Percentiles rank a stretch among this genome's conserved stretches.
Evolutionary conservation across 495 filamentous ascomycete species (phyloP).

Genomic region (Oidiodendron maius): DNA sequence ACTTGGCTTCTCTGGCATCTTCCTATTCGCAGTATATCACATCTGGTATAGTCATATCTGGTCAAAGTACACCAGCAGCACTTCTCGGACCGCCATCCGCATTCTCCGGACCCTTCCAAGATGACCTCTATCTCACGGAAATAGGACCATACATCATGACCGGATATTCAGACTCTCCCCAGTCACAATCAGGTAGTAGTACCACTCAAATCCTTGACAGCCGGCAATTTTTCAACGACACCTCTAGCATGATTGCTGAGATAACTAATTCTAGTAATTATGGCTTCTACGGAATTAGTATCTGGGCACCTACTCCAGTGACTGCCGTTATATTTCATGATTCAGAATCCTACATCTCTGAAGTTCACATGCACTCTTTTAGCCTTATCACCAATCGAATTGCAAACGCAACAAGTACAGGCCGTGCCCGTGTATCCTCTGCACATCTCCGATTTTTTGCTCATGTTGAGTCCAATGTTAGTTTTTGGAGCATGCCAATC

Average conservation of each 20-base stretch:
- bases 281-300: neutral
- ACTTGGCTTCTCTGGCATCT: slow-evolving; percentile 5
- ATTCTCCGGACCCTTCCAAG: slow-evolving; percentile 10
- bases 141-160: too few species aligned
- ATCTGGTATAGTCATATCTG: too few species aligned
- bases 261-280: slow-evolving; percentile 10
- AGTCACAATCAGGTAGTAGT: too few species aligned
- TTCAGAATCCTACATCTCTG: neutral
- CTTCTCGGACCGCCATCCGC: slow-evolving; percentile 10
- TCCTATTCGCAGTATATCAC: neutral
- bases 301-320: slow-evolving; percentile 16
- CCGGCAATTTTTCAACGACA: slow-evolving; percentile 5
- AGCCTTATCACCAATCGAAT: slow-evolving; percentile 15
- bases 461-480: slow-evolving; percentile 1
- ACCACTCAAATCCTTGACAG: slow-evolving; percentile 6
- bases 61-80: neutral
- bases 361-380: slow-evolving; percentile 1
- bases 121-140: slow-evolving; percentile 8
- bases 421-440: neutral
- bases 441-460: slow-evolving; percentile 5
- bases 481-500: slow-evolving; percentile 8
- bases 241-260: neutral
- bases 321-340: slow-evolving; percentile 11
- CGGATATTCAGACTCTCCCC: too few species aligned
- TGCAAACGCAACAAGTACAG: slow-evolving; percentile 4